These are phyloP conservation scores for Pseudogymnoascus sp. DNA, from an alignment of 2,329 filamentous ascomycete species.

Conservation along the genomic window DNA sequence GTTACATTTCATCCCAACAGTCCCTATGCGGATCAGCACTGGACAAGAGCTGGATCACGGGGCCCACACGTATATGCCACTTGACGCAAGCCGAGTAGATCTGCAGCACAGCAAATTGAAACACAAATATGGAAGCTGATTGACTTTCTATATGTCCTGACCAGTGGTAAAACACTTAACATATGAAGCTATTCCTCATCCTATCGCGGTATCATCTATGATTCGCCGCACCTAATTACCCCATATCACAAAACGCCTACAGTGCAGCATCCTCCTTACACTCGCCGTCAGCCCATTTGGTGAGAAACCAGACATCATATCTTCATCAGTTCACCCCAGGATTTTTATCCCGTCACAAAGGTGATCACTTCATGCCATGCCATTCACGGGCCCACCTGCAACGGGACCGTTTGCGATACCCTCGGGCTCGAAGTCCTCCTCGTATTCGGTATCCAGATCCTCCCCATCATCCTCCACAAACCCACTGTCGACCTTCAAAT, in stretches of 20 bases:
- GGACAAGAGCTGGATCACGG: not conserved
- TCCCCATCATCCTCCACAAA: slow-evolving; percentile 59
- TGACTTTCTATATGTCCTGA: not conserved
- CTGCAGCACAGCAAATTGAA: not conserved
- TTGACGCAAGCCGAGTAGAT: not conserved
- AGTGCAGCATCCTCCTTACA: slow-evolving; percentile 2
- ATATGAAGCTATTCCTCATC: slow-evolving; percentile 5
- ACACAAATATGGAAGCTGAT: not conserved
- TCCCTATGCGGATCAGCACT: not conserved
- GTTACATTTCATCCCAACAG: not conserved
- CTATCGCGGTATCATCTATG: not conserved
- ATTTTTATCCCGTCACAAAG: not conserved
- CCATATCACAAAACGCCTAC: not conserved
- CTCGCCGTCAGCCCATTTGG: slow-evolving; percentile 2
- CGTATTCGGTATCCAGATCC: not conserved
- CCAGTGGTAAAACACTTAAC: not conserved
- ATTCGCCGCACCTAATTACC: not conserved
- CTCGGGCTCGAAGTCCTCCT: slow-evolving; percentile 3
- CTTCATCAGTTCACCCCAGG: not conserved
- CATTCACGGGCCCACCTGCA: not conserved
- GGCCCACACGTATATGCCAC: not conserved
- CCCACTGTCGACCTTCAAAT: slow-evolving; percentile 66
- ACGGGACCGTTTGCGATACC: not conserved
- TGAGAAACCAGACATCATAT: slow-evolving; percentile 7
- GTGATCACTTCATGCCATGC: not conserved